These are phyloP conservation scores for Cercospora sesami DNA, from an alignment of 2,329 filamentous ascomycete species.

Conservation along the genomic window DNA sequence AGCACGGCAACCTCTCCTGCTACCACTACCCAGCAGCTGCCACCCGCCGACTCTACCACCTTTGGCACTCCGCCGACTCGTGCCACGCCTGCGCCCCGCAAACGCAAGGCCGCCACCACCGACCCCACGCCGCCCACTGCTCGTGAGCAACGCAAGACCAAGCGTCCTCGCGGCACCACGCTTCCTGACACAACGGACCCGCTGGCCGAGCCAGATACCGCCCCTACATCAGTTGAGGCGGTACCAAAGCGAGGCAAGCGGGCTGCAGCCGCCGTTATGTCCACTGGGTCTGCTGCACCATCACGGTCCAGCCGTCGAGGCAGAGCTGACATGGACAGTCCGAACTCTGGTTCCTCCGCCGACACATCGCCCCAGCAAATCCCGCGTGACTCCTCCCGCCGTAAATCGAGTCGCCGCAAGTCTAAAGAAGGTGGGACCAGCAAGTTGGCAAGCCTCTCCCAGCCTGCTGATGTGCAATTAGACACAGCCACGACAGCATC, in stretches of 20 bases:
- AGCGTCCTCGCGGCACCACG: conserved; percentile 59
- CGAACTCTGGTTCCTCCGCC: conserved; percentile 64
- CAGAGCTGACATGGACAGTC: conserved; percentile 46
- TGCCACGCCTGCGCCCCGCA: conserved; percentile 67
- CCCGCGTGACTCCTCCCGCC: conserved; percentile 64
- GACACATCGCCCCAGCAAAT: conserved; percentile 57
- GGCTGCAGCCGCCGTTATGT: conserved; percentile 61
- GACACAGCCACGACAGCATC: conserved; percentile 34
- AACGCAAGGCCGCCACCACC: conserved; percentile 55
- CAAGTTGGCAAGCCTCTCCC: neutral
- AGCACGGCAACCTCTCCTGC: conserved; percentile 32
- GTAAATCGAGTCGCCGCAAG: conserved; percentile 75
- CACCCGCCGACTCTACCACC: neutral
- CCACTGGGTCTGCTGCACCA: conserved; percentile 61
- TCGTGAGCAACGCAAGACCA: conserved; percentile 47
- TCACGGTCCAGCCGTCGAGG: conserved; percentile 16
- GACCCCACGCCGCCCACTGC: conserved; percentile 53
- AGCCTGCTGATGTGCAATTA: conserved; percentile 11
- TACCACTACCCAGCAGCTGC: conserved; percentile 1
- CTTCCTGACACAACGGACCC: conserved; percentile 36
- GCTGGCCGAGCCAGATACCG: conserved; percentile 44
- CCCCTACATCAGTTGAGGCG: conserved; percentile 31
- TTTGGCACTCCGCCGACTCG: conserved; percentile 52
- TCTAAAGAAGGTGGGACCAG: conserved; percentile 51
- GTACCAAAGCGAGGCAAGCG: conserved; percentile 59